Evolutionary conservation across 192 early-diverging fungal species (phyloP).

Genomic region (Fimicolochytrium jonesii): DNA sequence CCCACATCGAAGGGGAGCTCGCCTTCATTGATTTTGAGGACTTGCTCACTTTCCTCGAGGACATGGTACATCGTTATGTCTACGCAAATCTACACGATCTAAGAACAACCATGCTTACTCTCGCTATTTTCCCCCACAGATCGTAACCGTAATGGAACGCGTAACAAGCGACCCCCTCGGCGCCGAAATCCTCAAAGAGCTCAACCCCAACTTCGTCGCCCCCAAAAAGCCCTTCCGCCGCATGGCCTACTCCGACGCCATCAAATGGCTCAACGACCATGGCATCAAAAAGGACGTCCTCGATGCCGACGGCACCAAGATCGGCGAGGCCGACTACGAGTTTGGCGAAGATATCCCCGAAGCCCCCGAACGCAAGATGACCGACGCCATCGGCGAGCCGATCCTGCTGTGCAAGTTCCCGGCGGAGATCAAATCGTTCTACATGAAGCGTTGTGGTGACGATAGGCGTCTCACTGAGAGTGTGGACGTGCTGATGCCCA

Average conservation of each 20-base stretch:
- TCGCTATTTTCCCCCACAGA: too few relatives aligned
- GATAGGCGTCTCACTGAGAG: conserved; percentile 87
- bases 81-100: conserved; percentile 29
- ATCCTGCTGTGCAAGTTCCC: conserved; percentile 96
- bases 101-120: too few relatives aligned
- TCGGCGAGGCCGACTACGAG: conserved; percentile 64
- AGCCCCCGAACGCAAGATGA: conserved; percentile 96
- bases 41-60: conserved; percentile 79
- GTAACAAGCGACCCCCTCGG: conserved; percentile 73
- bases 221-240: conserved; percentile 85
- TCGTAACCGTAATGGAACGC: conserved; percentile 60
- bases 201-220: conserved; percentile 86
- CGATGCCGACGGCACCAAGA: conserved; percentile 70
- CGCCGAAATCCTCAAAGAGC: conserved; percentile 71
- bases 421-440: conserved; percentile 97
- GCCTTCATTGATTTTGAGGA: conserved; percentile 93
- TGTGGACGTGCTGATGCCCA: conserved; percentile 97
- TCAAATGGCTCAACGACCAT: conserved; percentile 87
- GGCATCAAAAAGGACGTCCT: conserved; percentile 73
- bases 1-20: conserved; percentile 96
- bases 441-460: conserved; percentile 91
- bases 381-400: conserved; percentile 92
- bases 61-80: conserved; percentile 63
- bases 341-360: conserved; percentile 99
- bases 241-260: conserved; percentile 96